Conservation (phyloP, 441 rosid genomes). For the Flueggea neowawraea region DNA sequence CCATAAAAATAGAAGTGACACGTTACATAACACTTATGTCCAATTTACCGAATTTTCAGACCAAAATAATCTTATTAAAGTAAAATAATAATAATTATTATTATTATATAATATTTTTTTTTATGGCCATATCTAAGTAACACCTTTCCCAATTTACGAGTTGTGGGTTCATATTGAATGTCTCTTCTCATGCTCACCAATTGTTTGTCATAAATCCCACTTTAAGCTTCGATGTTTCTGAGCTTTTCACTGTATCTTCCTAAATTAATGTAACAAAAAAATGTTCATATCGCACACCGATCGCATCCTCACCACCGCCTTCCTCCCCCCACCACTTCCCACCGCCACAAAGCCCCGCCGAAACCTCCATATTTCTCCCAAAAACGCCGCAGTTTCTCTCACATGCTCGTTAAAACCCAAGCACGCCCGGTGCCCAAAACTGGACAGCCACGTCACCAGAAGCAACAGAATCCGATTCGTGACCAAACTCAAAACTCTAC, state of each 20-base stretch:
- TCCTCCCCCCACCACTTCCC: too few relatives aligned
- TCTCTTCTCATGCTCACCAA: neutral
- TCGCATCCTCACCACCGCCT: too few relatives aligned
- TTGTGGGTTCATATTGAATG: too few relatives aligned
- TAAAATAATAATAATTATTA: too few relatives aligned
- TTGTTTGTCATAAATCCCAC: neutral
- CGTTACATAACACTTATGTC: too few relatives aligned
- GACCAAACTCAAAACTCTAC: constrained; percentile 70
- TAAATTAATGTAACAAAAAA: neutral
- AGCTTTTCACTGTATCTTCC: constrained; percentile 23
- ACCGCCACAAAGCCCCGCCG: too few relatives aligned
- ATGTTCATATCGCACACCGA: neutral
- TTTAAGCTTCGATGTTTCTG: constrained; percentile 15
- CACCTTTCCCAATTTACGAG: too few relatives aligned
- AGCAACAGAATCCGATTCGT: constrained; percentile 72
- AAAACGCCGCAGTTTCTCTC: constrained; percentile 31
- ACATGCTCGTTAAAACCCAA: constrained; percentile 51
- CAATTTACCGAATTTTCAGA: too few relatives aligned
- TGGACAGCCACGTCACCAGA: constrained; percentile 71
- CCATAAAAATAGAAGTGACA: too few relatives aligned
- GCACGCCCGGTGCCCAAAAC: constrained; percentile 56
- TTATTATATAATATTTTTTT: too few relatives aligned
- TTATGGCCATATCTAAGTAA: too few relatives aligned
- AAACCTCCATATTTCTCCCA: constrained; percentile 16
- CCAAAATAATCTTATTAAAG: too few relatives aligned